Evolutionary conservation across 2,329 filamentous ascomycete species (phyloP), one percentile per base, ranked within the genome.

Genomic region (Microcera coccophila): DNA sequence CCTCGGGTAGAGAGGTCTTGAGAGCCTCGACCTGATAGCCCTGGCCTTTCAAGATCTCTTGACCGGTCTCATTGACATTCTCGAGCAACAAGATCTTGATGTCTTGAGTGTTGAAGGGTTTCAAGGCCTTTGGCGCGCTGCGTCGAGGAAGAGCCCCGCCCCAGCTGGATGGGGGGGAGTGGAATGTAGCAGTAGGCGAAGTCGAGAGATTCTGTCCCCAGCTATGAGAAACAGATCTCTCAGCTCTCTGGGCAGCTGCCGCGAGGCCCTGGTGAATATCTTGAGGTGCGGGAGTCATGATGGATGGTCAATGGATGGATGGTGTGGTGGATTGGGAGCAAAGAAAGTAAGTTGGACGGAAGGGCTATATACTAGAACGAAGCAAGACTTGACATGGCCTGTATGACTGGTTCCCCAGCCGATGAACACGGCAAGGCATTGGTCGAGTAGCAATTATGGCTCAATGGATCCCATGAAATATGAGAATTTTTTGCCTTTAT

Each of bases 61-160:
- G 80, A 12, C 93, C 93, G 18, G 89, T 88, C 68, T 88, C 74
- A 66, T 98, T 98, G 62, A 98, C 87, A 69, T 97, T 98, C 66
- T 98, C 93, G 22, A 98, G 74, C 15, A 98, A 77, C 44, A 98
- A 72, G 43, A 98, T 95, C 73, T 96, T 97, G 71, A 98, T 90
- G 63, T 97, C 91, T 62, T 91, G 83, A 17, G 90, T 93, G 63
- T 91, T 85, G 71, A 98, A 98, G 14, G 93, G 93, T 73, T 96
- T 96, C 55, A 98, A 73, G 55, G 85, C 85, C 70, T 95, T 96
- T 26, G 63, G 69, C 52, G 54, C 69, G 41, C 63, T 71, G 32
- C 62, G 60, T 36, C 54, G 62, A 36, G 65, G 50, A 24, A 66
- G 39, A 50, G 69, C 67, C 53, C 75, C 65, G 33, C 72, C 62